These are phyloP conservation scores for Colletotrichum sidae DNA, from an alignment of 2,329 filamentous ascomycete species.

Conservation along the genomic window DNA sequence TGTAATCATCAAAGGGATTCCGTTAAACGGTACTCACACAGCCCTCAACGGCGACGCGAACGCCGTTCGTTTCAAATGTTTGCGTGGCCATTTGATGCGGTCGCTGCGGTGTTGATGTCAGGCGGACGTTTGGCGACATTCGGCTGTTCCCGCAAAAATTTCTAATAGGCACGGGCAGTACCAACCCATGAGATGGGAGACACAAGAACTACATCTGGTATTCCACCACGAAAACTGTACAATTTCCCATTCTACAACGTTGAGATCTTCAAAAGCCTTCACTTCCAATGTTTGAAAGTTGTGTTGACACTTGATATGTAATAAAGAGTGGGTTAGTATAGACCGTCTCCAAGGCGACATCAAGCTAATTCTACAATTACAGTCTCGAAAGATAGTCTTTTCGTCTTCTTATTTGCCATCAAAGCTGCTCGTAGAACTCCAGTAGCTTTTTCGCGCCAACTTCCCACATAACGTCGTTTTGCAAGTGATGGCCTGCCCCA, in stretches of 20 bases:
- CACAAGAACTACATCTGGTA: no score
- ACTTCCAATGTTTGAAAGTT: no score
- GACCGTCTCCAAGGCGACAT: no score
- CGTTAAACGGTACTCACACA: conserved; percentile 70
- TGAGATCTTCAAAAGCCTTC: no score
- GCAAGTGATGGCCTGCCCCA: conserved; percentile 62
- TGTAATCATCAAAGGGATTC: background rate
- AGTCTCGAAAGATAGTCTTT: no score
- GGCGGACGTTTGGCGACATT: conserved; percentile 22
- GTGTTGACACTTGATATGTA: no score
- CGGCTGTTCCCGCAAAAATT: conserved; percentile 26
- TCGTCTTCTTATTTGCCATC: background rate
- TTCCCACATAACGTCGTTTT: conserved; percentile 63
- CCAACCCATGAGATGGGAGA: no score
- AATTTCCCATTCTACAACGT: no score
- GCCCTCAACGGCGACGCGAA: conserved; percentile 87
- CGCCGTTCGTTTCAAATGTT: conserved; percentile 54
- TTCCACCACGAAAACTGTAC: no score
- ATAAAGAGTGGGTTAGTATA: no score
- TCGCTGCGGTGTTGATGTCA: conserved; percentile 26
- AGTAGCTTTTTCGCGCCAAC: conserved; percentile 58
- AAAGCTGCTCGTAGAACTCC: conserved; percentile 49
- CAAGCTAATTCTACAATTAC: background rate
- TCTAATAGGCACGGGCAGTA: conserved; percentile 7
- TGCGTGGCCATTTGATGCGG: conserved; percentile 45